phyloP scores from a whole-genome alignment of 768 basidiomycete genomes.

The Hirschioporus abietinus region DNA sequence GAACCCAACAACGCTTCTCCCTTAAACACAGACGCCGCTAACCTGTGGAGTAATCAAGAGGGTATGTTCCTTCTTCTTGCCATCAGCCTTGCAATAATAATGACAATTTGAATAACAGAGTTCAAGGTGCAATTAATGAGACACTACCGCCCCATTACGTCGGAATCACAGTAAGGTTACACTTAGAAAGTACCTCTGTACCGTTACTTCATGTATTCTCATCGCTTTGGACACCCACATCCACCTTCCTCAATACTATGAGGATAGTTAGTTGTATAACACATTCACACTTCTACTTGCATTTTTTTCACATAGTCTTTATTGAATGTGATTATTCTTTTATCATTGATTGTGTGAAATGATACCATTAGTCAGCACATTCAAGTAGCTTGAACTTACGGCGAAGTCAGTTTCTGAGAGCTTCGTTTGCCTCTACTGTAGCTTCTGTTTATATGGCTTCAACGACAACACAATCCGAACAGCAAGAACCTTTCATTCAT shows the following conservation, averaged over 20 bases:
- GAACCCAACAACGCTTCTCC: slow-evolving; percentile 94
- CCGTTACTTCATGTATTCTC: not conserved
- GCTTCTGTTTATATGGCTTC: not conserved
- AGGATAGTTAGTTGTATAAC: not conserved
- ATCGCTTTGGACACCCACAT: not conserved
- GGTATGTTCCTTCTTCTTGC: slow-evolving; percentile 33
- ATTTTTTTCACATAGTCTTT: not conserved
- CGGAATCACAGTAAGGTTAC: not conserved
- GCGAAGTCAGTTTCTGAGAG: no score
- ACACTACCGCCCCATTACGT: slow-evolving; percentile 52
- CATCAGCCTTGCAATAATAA: not conserved
- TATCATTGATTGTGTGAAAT: not conserved
- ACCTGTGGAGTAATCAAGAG: slow-evolving; percentile 69
- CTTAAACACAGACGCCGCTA: slow-evolving; percentile 80
- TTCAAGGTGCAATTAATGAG: slow-evolving; percentile 70
- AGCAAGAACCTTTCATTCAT: slow-evolving; percentile 50
- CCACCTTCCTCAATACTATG: not conserved
- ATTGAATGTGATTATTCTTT: not conserved
- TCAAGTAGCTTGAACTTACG: no score
- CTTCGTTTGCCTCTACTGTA: no score
- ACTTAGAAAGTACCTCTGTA: not conserved
- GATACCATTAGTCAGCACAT: not conserved
- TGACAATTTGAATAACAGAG: slow-evolving; percentile 32
- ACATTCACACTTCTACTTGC: not conserved
- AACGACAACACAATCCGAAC: not conserved